Conservation (phyloP, 768 basidiomycete species). For the Aureoboletus auriporus region DNA sequence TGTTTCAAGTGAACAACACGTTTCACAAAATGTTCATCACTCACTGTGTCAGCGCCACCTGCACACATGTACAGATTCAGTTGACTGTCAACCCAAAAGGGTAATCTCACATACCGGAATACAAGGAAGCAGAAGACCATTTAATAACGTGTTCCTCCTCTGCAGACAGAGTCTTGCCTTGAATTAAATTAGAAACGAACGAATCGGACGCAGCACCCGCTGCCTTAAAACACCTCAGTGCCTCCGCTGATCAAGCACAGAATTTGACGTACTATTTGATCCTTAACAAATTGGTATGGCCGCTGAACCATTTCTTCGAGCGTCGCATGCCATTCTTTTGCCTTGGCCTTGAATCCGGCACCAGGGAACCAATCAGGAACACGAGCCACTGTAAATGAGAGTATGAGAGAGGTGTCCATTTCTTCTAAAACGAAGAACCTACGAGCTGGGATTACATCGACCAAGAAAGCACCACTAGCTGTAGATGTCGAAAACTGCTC, state of each 20-base stretch:
- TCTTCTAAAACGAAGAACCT: conserved; percentile 3
- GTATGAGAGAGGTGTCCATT: no score
- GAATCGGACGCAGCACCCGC: conserved; percentile 45
- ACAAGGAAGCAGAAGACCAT: conserved; percentile 47
- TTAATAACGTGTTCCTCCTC: conserved; percentile 60
- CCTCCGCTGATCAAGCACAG: neutral
- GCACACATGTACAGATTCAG: neutral
- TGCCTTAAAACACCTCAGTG: conserved; percentile 35
- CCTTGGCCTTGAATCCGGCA: conserved; percentile 10
- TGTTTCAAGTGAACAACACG: neutral
- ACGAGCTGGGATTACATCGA: conserved; percentile 23
- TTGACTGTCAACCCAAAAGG: conserved; percentile 1
- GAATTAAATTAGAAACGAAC: conserved; percentile 55
- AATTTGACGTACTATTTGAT: conserved; percentile 10
- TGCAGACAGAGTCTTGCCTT: conserved; percentile 43
- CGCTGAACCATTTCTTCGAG: neutral
- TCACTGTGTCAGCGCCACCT: conserved; percentile 47
- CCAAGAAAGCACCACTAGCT: conserved; percentile 45
- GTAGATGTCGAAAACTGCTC: conserved; percentile 47
- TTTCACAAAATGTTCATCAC: conserved; percentile 4
- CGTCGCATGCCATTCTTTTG: conserved; percentile 2
- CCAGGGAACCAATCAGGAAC: conserved; percentile 23
- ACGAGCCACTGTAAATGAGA: conserved; percentile 7
- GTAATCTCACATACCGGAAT: conserved; percentile 19
- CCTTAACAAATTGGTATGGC: conserved; percentile 8